Conservation (phyloP, 2,329 filamentous ascomycete genomes). For the Fusarium temperatum region DNA sequence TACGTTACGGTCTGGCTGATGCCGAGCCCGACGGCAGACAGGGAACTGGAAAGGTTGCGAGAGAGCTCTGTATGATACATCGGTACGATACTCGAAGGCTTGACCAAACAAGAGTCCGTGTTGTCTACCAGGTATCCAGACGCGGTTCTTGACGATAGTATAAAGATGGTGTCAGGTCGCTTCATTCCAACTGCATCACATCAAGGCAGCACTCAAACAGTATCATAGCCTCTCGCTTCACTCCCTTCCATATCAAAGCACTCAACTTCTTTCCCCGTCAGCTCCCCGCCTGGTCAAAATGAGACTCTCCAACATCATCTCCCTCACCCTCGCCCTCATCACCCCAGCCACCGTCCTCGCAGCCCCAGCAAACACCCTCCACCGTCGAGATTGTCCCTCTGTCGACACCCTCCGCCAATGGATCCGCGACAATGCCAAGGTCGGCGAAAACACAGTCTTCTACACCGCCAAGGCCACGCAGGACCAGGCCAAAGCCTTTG, state of each 20-base stretch:
- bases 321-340: not conserved
- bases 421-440: not conserved
- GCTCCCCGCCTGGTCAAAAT: not conserved
- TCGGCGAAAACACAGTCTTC: not conserved
- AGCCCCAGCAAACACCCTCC: not conserved
- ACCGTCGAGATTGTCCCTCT: not conserved
- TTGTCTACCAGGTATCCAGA: fast-evolving
- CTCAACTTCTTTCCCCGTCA: not conserved
- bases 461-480: not conserved
- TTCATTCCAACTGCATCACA: not conserved
- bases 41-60: fast-evolving
- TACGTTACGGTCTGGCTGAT: fast-evolving
- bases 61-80: fast-evolving
- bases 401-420: not conserved
- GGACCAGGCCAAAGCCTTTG: not conserved
- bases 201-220: not conserved
- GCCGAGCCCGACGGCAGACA: too few relatives aligned
- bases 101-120: not conserved
- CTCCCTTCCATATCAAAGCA: not conserved
- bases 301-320: not conserved
- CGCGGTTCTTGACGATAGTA: fast-evolving
- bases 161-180: not conserved
- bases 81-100: fast-evolving
- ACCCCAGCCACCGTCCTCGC: fast-evolving
- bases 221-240: not conserved